Evolutionary conservation across 148 eudicot genomes (phyloP), one percentile per base, ranked within the genome.

Genomic region (Rhododendron simsii): DNA sequence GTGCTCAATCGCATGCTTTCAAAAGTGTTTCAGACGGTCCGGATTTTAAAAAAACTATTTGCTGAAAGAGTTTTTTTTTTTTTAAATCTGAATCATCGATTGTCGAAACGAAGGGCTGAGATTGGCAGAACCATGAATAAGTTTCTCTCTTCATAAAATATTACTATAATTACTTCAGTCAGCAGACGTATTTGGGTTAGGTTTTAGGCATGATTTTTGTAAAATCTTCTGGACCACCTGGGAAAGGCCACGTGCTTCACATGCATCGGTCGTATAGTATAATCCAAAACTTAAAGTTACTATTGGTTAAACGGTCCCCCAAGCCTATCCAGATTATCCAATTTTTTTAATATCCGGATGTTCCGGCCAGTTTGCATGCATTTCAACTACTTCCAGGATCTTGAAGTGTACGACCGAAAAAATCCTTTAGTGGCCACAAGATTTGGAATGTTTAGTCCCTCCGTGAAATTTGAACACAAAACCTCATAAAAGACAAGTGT

Each of bases 141-240:
- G 44, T 41, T 41, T 41, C 44, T 0, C 44, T 41, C 44, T 41
- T 41, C 7, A 53, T 26, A 1, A 28, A 79, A 79, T 47, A 48
- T 50, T n/a, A 51, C 57, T 53, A 4, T 55, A 80, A 51, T n/a
- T 13, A 21, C 6, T 44, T n/a, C 7, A 65, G 53, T 83, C 55
- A 83, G 74, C 57, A 48, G 44, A 41, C 41, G 82, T 61, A 35
- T 67, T 67, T 86, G 87, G 87, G 55, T 81, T 81, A 81, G 84
- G 65, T 81, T 50, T 28, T 86, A 51, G 87, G 71, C 84, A 71
- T 73, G 87, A 86, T 81, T 86, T 55, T 73, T 28, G 71, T 16
- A 69, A 33, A 73, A 86, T 86, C 84, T 71, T 37, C 63, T 71
- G 26, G 59, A 45, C 85, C 51, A 45, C 41, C 8, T 28, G 39